Evolutionary conservation across 345 rosid species (phyloP).

Genomic region (Brassica cretica): DNA sequence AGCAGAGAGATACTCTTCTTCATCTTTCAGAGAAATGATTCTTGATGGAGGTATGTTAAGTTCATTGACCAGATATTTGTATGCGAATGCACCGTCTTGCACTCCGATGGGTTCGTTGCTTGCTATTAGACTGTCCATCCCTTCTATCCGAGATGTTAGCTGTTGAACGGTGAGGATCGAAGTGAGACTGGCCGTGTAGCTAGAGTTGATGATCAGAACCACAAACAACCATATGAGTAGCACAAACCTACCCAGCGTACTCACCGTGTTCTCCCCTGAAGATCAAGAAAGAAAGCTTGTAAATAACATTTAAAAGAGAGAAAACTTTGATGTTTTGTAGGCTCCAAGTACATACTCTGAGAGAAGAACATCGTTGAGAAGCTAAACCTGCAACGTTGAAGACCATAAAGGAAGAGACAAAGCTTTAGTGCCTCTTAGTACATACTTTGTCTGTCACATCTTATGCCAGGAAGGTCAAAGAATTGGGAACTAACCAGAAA

Average conservation of each 20-base stretch:
- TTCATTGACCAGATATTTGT: constrained; percentile 76
- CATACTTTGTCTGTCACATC: background rate
- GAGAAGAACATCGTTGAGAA: constrained; percentile 99
- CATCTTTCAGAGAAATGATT: constrained; percentile 49
- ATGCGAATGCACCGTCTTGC: constrained; percentile 85
- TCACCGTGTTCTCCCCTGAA: constrained; percentile 85
- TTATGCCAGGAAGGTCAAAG: background rate
- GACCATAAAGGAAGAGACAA: constrained; percentile 21
- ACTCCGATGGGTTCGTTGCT: constrained; percentile 73
- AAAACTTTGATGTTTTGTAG: background rate
- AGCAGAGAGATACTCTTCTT: constrained; percentile 52
- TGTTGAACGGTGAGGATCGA: constrained; percentile 94
- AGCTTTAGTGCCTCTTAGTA: constrained; percentile 8
- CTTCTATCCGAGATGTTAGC: constrained; percentile 71
- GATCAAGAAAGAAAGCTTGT: constrained; percentile 18
- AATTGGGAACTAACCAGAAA: constrained; percentile 62
- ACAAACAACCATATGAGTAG: constrained; percentile 90
- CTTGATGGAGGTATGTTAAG: constrained; percentile 78
- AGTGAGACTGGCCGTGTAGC: constrained; percentile 95
- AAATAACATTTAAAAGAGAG: background rate
- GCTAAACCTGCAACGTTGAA: constrained; percentile 81
- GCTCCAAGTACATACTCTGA: constrained; percentile 63
- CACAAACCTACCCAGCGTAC: constrained; percentile 80
- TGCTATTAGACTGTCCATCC: constrained; percentile 71
- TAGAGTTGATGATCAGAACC: constrained; percentile 90